A percentile compares a stretch with the other conserved stretches of the same genome.
Conservation (phyloP, 2,329 filamentous ascomycete species). For the Aspergillus pseudoterreus region DNA sequence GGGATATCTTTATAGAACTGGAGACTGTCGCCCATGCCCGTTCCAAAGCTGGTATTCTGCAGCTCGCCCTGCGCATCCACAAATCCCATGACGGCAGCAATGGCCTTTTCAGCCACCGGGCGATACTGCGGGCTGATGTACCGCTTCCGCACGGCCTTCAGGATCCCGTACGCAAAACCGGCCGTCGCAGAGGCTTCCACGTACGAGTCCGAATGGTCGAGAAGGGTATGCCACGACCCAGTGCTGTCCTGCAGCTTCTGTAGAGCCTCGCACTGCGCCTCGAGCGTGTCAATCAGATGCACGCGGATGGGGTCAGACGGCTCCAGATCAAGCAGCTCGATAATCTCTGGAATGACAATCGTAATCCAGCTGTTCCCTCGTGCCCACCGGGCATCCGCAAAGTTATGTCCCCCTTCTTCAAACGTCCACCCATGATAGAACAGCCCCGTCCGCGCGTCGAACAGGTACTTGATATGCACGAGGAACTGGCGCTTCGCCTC, state of each 20-base stretch:
- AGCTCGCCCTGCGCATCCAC: slow-evolving; percentile 67
- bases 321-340: slow-evolving; percentile 65
- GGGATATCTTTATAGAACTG: slow-evolving; percentile 76
- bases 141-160: slow-evolving; percentile 67
- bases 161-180: slow-evolving; percentile 74
- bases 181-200: slow-evolving; percentile 74
- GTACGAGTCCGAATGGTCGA: slow-evolving; percentile 71
- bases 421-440: slow-evolving; percentile 85
- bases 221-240: slow-evolving; percentile 71
- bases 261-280: slow-evolving; percentile 66
- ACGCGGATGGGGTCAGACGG: slow-evolving; percentile 57
- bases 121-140: slow-evolving; percentile 64
- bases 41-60: slow-evolving; percentile 72
- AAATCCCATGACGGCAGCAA: slow-evolving; percentile 63
- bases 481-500: slow-evolving; percentile 77
- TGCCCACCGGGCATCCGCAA: slow-evolving; percentile 54
- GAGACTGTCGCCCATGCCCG: slow-evolving; percentile 68
- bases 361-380: slow-evolving; percentile 66
- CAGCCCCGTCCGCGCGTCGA: slow-evolving; percentile 66
- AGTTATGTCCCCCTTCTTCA: slow-evolving; percentile 60
- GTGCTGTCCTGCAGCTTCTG: slow-evolving; percentile 55
- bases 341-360: slow-evolving; percentile 77
- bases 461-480: slow-evolving; percentile 73
- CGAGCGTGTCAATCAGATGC: slow-evolving; percentile 52
- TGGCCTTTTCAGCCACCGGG: slow-evolving; percentile 60